Evolutionary conservation across 768 basidiomycete genomes (phyloP).

Genomic region (Melanogaster broomeanus): DNA sequence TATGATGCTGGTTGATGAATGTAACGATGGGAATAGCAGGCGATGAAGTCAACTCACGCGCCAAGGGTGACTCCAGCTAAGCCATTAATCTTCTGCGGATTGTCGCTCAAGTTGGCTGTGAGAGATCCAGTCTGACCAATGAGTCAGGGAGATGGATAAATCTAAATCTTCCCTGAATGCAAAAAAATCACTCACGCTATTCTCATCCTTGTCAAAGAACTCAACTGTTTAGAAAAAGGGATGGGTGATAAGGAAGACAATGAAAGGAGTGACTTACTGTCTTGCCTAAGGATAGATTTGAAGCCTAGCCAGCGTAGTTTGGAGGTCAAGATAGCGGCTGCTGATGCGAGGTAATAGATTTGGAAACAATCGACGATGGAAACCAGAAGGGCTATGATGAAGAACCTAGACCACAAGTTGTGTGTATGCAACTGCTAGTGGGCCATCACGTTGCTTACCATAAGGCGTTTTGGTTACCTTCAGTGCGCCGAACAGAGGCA

Average conservation of each 20-base stretch:
- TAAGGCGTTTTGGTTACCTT: slow-evolving; percentile 72
- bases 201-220: slow-evolving; percentile 87
- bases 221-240: slow-evolving; percentile 49
- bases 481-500: slow-evolving; percentile 43
- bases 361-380: slow-evolving; percentile 62
- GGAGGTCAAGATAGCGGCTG: slow-evolving; percentile 70
- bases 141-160: neutral
- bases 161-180: too few species aligned
- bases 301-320: slow-evolving; percentile 71
- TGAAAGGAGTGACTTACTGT: slow-evolving; percentile 49
- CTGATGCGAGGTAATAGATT: slow-evolving; percentile 65
- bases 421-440: neutral
- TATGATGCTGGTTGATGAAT: slow-evolving; percentile 54
- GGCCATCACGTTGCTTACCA: slow-evolving; percentile 42
- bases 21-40: neutral
- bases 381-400: slow-evolving; percentile 75
- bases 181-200: slow-evolving; percentile 52
- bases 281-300: slow-evolving; percentile 83
- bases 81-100: slow-evolving; percentile 88
- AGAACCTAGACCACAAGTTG: slow-evolving; percentile 51
- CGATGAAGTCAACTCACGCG: slow-evolving; percentile 45
- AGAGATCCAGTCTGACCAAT: slow-evolving; percentile 70
- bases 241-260: neutral
- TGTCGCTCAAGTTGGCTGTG: slow-evolving; percentile 78
- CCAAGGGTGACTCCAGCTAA: slow-evolving; percentile 88